A percentile compares a stretch with the other conserved stretches of the same genome.
These are phyloP conservation scores for Vitis hybrid DNA, from an alignment of 177 flowering plant genomes.

Conservation along the genomic window DNA sequence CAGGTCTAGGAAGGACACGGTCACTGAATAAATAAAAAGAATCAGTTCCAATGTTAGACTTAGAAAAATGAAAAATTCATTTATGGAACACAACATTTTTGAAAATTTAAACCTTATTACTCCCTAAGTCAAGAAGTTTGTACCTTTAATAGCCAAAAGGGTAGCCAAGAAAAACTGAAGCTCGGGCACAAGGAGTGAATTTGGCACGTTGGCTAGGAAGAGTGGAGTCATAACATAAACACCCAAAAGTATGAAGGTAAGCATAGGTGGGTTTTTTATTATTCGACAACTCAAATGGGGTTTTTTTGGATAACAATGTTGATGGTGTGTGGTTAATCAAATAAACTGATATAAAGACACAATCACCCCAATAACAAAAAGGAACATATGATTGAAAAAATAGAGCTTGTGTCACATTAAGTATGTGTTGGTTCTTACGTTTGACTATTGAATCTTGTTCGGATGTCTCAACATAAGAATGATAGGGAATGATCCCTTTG, in stretches of 20 bases:
- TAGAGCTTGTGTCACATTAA: background rate
- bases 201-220: background rate
- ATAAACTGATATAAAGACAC: too few relatives aligned
- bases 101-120: too few relatives aligned
- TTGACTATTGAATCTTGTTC: background rate
- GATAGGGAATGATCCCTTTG: background rate
- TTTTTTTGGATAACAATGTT: background rate
- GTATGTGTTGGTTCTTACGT: background rate
- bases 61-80: background rate
- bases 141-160: background rate
- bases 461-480: background rate
- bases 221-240: background rate
- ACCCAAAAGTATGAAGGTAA: background rate
- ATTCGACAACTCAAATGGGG: background rate
- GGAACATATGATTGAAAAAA: background rate
- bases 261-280: background rate
- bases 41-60: background rate
- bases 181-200: background rate
- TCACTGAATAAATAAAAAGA: background rate
- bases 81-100: background rate
- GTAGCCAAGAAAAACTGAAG: background rate
- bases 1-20: background rate
- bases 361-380: background rate
- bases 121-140: background rate
- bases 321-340: background rate